Evolutionary conservation across 805 yeast genomes (phyloP), one percentile per base, ranked within the genome.

Genomic region (Cyberlindnera maritima): DNA sequence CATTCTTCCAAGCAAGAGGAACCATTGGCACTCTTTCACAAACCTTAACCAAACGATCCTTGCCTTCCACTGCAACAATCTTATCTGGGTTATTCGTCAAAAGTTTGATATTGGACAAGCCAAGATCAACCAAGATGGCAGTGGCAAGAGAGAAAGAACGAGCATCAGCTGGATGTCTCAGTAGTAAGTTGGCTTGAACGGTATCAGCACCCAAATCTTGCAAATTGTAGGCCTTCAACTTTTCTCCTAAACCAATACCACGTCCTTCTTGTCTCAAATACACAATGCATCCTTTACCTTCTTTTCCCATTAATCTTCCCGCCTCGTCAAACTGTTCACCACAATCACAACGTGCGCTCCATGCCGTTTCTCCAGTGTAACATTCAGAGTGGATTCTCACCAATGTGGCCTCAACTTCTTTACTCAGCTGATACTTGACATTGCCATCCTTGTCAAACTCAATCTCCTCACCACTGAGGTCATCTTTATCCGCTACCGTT

Each of bases 281-380:
- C 2, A 94, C 98, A 42, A 94, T 90, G 57, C 96, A 91, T 19
- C 99, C 99, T 55, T 82, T 85, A 15, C 96, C 96, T 41, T 75
- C 76, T 47, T 76, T 71, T 7, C 96, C 96, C 92, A 94, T 94
- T 36, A 89, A 66, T 52, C 95, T 76, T 9, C 97, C 99, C 2
- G 98, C 98, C 67, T 95, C 97, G 66, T 94, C 97, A 59, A 94
- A 88, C 70, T 94, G 99, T 67, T 94, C 99, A 18, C 99, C 99
- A 69, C 99, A 94, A 67, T 94, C 99, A 67, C 99, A 94, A 46
- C 99, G 77, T 1, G 99, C 98, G 48, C 92, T 82, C 99, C 99
- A 94, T 10, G 97, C 98, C 1, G 97, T 94, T 63, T 94, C 99
- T 3, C 99, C 99, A 0, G 99, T 94, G 70, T 92, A 94, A 67